Percentiles rank a stretch among this genome's conserved stretches.
phyloP scores from a whole-genome alignment of 371 early-diverging fungal species.

The Entomophthora muscae region DNA sequence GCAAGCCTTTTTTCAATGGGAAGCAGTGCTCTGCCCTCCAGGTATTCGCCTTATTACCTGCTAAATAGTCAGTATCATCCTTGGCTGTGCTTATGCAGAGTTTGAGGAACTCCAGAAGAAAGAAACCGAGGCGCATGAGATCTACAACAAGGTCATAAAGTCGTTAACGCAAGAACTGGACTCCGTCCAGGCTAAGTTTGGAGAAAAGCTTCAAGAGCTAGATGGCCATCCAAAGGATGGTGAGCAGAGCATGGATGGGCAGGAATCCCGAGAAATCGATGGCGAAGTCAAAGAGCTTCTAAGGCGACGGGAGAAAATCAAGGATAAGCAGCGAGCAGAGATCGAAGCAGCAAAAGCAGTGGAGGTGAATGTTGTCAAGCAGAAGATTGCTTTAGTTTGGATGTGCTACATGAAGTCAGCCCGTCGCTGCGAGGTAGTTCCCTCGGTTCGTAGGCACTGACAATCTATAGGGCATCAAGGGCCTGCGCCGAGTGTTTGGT shows the following conservation, averaged over 20 bases:
- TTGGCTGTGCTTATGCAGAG: conserved; percentile 76
- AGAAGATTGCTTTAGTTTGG: conserved; percentile 54
- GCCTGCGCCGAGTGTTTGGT: conserved; percentile 59
- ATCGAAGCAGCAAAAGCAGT: conserved; percentile 37
- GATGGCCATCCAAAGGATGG: conserved; percentile 8
- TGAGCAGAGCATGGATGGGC: conserved; percentile 14
- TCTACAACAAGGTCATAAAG: conserved; percentile 51
- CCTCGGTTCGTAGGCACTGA: not conserved
- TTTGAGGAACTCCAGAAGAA: conserved; percentile 59
- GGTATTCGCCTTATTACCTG: conserved; percentile 19
- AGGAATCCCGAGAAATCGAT: conserved; percentile 37
- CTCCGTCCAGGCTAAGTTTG: conserved; percentile 23
- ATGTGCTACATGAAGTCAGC: conserved; percentile 73
- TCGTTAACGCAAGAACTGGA: conserved; percentile 29
- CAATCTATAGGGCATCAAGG: conserved; percentile 35
- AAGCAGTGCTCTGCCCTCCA: conserved; percentile 51
- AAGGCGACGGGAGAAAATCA: conserved; percentile 37
- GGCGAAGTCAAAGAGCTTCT: conserved; percentile 62
- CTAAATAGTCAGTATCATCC: conserved; percentile 17
- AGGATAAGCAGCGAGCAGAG: conserved; percentile 39
- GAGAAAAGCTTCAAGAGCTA: conserved; percentile 21
- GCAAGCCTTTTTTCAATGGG: conserved; percentile 48
- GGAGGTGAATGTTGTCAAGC: conserved; percentile 38
- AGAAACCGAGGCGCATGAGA: conserved; percentile 36
- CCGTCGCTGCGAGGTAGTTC: conserved; percentile 54